Evolutionary conservation across 2,329 filamentous ascomycete genomes (phyloP).

Genomic region (Dothistroma pini): DNA sequence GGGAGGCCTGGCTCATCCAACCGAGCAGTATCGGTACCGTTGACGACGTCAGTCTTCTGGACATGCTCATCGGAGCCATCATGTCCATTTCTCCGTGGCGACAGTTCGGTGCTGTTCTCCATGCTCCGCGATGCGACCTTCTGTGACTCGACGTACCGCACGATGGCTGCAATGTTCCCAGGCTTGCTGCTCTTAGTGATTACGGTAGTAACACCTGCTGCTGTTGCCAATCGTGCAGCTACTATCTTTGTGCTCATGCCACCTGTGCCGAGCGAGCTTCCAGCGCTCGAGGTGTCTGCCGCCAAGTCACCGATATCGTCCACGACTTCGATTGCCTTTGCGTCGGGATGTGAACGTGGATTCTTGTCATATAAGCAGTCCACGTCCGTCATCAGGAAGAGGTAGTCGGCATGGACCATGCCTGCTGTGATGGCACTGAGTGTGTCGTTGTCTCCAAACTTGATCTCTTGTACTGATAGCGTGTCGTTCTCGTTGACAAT

Average conservation of each 20-base stretch:
- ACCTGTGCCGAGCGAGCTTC: constrained; percentile 84
- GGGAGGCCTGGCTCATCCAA: constrained; percentile 32
- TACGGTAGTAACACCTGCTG: constrained; percentile 90
- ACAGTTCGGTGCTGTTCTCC: constrained; percentile 26
- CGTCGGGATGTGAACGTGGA: constrained; percentile 77
- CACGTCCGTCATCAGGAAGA: constrained; percentile 99
- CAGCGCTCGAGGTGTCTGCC: constrained; percentile 86
- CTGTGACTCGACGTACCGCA: constrained; percentile 69
- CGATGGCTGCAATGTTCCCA: constrained; percentile 84
- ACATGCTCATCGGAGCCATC: constrained; percentile 13
- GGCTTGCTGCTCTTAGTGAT: constrained; percentile 94
- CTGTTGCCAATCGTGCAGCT: constrained; percentile 85
- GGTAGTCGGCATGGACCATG: constrained; percentile 94
- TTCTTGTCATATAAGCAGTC: constrained; percentile 98
- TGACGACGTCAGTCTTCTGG: constrained; percentile 26
- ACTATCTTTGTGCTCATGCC: constrained; percentile 98
- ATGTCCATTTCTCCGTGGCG: constrained; percentile 9
- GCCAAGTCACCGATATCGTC: constrained; percentile 79
- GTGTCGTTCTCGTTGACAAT: constrained; percentile 99
- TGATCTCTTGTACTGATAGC: constrained; percentile 94
- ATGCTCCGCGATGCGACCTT: constrained; percentile 39
- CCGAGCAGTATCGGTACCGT: constrained; percentile 28
- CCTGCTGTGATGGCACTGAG: constrained; percentile 93
- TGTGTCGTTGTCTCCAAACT: constrained; percentile 98
- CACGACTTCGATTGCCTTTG: constrained; percentile 85